Evolutionary conservation across 768 basidiomycete genomes (phyloP), one percentile per base, ranked within the genome.

Genomic region (Kwoniella sp.): DNA sequence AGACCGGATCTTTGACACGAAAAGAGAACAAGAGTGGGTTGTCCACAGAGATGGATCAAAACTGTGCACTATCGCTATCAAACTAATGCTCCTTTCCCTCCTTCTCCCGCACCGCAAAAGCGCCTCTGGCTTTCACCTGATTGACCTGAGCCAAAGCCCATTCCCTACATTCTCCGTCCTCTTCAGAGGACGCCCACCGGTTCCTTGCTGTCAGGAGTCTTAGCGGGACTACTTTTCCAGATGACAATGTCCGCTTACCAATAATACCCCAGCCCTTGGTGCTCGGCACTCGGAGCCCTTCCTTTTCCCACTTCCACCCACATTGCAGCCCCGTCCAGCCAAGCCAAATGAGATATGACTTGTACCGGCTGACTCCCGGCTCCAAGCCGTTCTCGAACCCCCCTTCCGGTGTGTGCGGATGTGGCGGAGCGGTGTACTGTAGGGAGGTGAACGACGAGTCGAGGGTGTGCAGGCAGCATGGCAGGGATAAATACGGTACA

Each of bases 221-320:
- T 32, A 42, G 23, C 8, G 4, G 17, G 5, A 28, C 23, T 8
- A 5, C 25, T 12, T 42, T 19, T 38, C 31, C 15, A 6, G n/a
- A n/a, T n/a, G n/a, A n/a, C n/a, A n/a, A n/a, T n/a, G n/a, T 5
- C 29, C 7, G 78, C 83, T 19, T 48, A 90, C 92, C 91, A 26
- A 93, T 75, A 44, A 95, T 80, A 0, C 86, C 88, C 89, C 91
- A 95, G 67, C 90, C 90, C 53, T 89, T 81, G 33, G 93, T 95
- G 70, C 87, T 89, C 1, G 92, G 92, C 11, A 98, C 92, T 54
- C 93, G 78, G 60, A 98, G 72, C 22, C 78, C 81, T 73, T 98
- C 93, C 48, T 83, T 83, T 73, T 95, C 92, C 11, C 90, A 79
- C 54, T 81, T 78, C 87, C 90, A 96, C 3, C 92, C 93, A 68